Evolutionary conservation across 768 basidiomycete genomes (phyloP).

Genomic region (Coprinopsis sp.): DNA sequence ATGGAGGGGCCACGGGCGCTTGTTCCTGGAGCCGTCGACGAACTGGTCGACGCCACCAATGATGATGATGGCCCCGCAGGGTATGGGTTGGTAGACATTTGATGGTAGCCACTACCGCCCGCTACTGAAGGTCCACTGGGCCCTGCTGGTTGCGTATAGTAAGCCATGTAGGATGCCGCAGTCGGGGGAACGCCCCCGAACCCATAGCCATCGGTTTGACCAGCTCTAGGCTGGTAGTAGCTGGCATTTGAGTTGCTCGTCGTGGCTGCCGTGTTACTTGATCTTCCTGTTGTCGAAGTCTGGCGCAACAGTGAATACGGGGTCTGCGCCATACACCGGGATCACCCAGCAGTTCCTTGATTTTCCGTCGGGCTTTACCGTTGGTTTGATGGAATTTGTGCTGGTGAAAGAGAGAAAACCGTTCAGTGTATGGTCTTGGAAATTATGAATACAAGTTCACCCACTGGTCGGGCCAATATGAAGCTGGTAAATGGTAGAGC

Average conservation of each 20-base stretch:
- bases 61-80: neutral
- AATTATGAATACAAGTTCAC: neutral
- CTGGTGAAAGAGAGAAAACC: neutral
- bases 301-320: slow-evolving; percentile 2
- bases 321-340: slow-evolving; percentile 5
- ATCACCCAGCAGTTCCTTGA: slow-evolving; percentile 2
- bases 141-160: neutral
- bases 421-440: neutral
- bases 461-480: neutral
- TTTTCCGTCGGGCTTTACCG: neutral
- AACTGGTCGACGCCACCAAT: neutral
- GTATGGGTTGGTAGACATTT: neutral
- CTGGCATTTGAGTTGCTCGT: neutral
- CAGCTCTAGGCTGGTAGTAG: neutral
- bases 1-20: neutral
- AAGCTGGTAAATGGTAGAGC: neutral
- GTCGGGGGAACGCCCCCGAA: neutral
- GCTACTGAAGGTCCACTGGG: no score
- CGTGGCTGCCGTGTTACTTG: neutral
- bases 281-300: neutral
- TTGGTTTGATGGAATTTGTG: neutral
- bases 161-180: neutral
- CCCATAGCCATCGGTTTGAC: neutral
- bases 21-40: neutral
- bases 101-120: neutral